Base-by-base conservation (phyloP, 2,329 filamentous ascomycete genomes). In the Penicillium sp. region DNA sequence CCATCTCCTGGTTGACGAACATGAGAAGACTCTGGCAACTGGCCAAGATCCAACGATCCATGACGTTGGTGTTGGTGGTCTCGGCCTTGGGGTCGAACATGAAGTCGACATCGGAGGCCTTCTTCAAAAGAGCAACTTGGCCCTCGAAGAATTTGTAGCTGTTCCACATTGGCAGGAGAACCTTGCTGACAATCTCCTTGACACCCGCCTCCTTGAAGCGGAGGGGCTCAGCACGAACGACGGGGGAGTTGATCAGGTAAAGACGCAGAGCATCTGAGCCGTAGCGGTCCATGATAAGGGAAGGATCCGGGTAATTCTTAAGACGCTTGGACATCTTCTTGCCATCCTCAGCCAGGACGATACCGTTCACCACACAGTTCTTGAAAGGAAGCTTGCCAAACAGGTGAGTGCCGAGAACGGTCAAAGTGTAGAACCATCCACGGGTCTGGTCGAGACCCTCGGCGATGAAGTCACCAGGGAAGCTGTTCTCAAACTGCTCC, bases 281-380 rank as follows among this genome's bases (percentile, higher is more conserved):
- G 74, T 96, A 96, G 72, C 90, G 90, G 60, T 90, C 81, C 84
- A 97, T 95, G 67, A 98, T 87, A 55, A 92, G 81, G 59, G 82
- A 82, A 11, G 94, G 94, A 71, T 97, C 93, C 0, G 94, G 94
- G 76, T 97, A 98, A 78, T 98, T 98, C 81, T 97, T 96, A 60
- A 97, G 83, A 57, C 94, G 87, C 80, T 98, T 98, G 6, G 93
- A 97, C 94, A 98, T 98, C 83, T 98, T 98, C 83, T 97, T 97
- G 58, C 94, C 94, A 72, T 97, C 92, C 75, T 96, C 93, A 0
- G 93, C 93, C 43, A 97, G 84, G 4, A 97, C 93, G 64, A 97
- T 95, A 53, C 93, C 93, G 73, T 96, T 97, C 64, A 97, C 93
- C n/a, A 97, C 91, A 70, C 92, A 96, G 75, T 97, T 97, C 79